A percentile compares a stretch with the other conserved stretches of the same genome.
Conservation (phyloP, 176 grass and related monocot genomes). For the Carex parvula region DNA sequence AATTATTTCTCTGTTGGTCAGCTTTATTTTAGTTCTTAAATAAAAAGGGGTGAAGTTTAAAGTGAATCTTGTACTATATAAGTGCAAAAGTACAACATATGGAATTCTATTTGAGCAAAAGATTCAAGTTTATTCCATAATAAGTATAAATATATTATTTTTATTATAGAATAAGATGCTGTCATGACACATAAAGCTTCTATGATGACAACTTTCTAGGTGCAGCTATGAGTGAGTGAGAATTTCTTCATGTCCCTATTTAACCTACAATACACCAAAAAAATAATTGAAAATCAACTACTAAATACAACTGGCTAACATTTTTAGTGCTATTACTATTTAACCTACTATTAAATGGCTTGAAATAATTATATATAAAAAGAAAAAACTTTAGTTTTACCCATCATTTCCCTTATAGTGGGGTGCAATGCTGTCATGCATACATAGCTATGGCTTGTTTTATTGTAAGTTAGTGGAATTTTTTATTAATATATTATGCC, state of each 20-base stretch:
- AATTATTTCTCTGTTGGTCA: neutral
- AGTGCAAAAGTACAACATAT: neutral
- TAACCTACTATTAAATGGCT: neutral
- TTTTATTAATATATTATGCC: neutral
- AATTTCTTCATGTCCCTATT: neutral
- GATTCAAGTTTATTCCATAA: neutral
- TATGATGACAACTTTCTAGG: neutral
- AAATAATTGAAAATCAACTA: neutral
- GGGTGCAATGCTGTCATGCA: conserved; percentile 53
- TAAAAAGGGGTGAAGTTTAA: neutral
- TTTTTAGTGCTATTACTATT: neutral
- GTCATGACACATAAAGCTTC: neutral
- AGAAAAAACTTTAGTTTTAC: neutral
- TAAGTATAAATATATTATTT: neutral
- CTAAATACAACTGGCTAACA: neutral
- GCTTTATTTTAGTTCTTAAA: neutral
- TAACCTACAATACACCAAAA: neutral
- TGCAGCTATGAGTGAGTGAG: neutral
- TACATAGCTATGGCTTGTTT: conserved; percentile 35
- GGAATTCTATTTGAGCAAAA: neutral
- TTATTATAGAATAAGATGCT: neutral
- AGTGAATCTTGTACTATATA: neutral
- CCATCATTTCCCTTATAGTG: conserved; percentile 35
- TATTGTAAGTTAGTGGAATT: conserved; percentile 16
- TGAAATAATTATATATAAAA: neutral